Base-by-base conservation (phyloP, 345 rosid genomes). In the Aquilaria yunnanensis region DNA sequence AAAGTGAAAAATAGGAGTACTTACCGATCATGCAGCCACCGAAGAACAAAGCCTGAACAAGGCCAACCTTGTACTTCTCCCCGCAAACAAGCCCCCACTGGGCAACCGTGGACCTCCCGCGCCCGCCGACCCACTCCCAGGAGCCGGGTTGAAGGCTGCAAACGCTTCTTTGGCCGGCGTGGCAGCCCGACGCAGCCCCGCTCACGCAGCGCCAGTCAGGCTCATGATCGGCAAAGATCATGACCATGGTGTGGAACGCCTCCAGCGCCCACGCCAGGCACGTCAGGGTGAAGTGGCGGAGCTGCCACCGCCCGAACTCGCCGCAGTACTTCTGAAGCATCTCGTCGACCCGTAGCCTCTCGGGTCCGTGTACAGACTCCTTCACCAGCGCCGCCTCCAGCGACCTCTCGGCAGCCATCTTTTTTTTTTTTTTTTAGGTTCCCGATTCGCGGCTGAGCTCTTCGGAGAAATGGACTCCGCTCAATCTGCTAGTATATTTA, bases 21-120 rank as follows among this genome's bases (percentile, higher is more conserved):
- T 73, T 10, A 90, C 97, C 97, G 30, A 90, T 78, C 94, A 90
- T 83, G 81, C 97, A 87, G 62, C 97, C 94, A 50, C 81, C 75
- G 56, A 90, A 90, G 72, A 87, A 90, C 61, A 83, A 43, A 14
- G 92, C 86, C 72, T 90, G 97, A 47, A 87, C 97, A 14, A 90
- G 65, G 10, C 97, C 97, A 1, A 85, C 80, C 74, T 85, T 90
- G 12, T 75, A 90, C 73, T 85, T 90, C 9, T 87, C 81, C 7
- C 74, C 90, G 66, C 97, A 90, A 50, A 87, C 73, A 63, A 87
- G 69, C 11, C 85, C 85, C 97, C 97, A 90, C 66, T 90, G 77
- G 2, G 85, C 61, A 73, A 85, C 94, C 30, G 94, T 90, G 12
- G 97, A 90, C 80, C 83, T 79, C 2, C 73, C 82, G 33, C 45